Conservation (phyloP, 2,329 filamentous ascomycete species). For the Aspergillus pseudoterreus region DNA sequence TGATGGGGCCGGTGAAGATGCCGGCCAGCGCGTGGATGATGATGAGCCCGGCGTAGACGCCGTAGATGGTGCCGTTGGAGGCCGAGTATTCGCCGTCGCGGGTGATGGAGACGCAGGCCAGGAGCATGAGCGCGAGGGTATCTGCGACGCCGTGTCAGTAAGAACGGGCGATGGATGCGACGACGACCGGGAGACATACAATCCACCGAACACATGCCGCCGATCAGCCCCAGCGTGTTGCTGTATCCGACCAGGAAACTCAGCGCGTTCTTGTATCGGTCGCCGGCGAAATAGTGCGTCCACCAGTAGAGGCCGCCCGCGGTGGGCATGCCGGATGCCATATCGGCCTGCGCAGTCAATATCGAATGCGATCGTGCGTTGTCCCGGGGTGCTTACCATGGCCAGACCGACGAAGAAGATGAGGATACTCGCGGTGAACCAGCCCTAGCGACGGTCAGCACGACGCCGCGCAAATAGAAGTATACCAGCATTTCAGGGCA, state of each 20-base stretch:
- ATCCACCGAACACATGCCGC: constrained; percentile 60
- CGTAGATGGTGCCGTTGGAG: constrained; percentile 55
- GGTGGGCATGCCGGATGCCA: constrained; percentile 56
- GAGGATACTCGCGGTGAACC: constrained; percentile 56
- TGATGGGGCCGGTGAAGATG: constrained; percentile 51
- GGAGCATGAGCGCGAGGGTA: constrained; percentile 31
- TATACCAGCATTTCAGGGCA: background rate
- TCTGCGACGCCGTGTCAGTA: constrained; percentile 11
- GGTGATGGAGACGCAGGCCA: constrained; percentile 56
- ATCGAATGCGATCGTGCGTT: background rate
- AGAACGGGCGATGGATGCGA: background rate
- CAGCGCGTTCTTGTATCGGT: constrained; percentile 54
- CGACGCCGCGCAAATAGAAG: background rate
- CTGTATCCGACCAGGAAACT: constrained; percentile 60
- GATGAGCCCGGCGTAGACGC: constrained; percentile 54
- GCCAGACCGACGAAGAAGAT: constrained; percentile 59
- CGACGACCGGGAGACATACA: constrained; percentile 31
- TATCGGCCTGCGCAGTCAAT: constrained; percentile 38
- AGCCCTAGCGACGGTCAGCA: constrained; percentile 35
- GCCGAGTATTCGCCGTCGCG: constrained; percentile 56
- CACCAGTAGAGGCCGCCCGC: constrained; percentile 58
- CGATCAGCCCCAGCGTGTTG: constrained; percentile 59
- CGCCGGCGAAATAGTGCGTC: constrained; percentile 58
- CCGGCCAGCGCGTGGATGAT: constrained; percentile 54
- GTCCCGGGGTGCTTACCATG: constrained; percentile 45